These are phyloP conservation scores for Balakata baccata DNA, from an alignment of 345 rosid genomes.

Conservation along the genomic window DNA sequence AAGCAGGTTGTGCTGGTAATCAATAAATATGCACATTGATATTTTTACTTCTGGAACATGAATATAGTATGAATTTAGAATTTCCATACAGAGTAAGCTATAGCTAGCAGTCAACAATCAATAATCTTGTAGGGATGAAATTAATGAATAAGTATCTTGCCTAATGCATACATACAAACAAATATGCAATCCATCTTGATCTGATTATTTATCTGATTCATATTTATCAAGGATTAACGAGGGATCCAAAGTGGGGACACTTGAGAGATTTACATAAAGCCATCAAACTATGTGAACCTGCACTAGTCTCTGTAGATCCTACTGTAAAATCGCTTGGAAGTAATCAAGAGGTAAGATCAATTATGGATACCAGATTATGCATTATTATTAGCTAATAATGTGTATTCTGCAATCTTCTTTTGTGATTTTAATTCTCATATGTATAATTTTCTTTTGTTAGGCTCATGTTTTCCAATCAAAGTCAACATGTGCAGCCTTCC, in stretches of 20 bases:
- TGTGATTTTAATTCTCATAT: neutral
- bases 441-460: constrained; percentile 14
- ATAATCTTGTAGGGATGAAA: neutral
- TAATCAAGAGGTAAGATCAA: constrained; percentile 32
- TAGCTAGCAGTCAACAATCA: neutral
- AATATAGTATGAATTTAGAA: neutral
- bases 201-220: neutral
- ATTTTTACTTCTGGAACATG: neutral
- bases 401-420: neutral
- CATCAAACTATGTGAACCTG: constrained; percentile 40
- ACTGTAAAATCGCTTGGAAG: constrained; percentile 33
- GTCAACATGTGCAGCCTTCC: constrained; percentile 38
- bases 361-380: neutral
- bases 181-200: neutral
- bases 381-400: too few species aligned
- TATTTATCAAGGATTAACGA: constrained; percentile 37
- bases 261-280: constrained; percentile 44
- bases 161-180: neutral
- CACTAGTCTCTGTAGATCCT: constrained; percentile 47
- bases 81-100: neutral
- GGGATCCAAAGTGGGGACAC: constrained; percentile 47
- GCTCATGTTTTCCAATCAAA: constrained; percentile 41
- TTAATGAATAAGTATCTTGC: neutral
- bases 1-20: neutral
- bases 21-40: neutral